Percentiles rank a stretch among this genome's conserved stretches.
Evolutionary conservation across 768 basidiomycete genomes (phyloP).

Genomic region (Phaeotremella skinneri): DNA sequence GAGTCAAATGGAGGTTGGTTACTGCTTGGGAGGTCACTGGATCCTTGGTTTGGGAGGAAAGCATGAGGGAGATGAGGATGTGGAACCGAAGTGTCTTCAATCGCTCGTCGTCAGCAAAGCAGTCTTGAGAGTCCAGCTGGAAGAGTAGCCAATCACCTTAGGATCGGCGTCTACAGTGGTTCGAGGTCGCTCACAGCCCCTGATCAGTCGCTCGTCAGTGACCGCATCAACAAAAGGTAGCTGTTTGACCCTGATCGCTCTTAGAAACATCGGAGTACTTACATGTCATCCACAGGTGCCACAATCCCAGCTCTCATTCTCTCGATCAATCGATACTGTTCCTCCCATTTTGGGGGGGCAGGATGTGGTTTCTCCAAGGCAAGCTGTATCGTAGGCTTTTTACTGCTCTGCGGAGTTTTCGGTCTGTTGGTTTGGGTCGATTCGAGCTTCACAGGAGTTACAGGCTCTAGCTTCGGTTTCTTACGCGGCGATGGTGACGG

Average conservation of each 20-base stretch:
- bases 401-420: conserved; percentile 31
- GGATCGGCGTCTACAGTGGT: conserved; percentile 29
- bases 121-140: background rate
- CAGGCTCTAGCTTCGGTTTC: conserved; percentile 1
- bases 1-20: conserved; percentile 63
- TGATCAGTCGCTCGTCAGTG: conserved; percentile 11
- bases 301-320: conserved; percentile 68
- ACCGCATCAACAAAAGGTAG: no score
- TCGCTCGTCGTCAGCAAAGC: background rate
- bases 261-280: background rate
- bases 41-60: conserved; percentile 94
- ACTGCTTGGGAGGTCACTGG: conserved; percentile 80
- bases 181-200: conserved; percentile 49
- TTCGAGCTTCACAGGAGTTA: conserved; percentile 8
- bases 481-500: conserved; percentile 24
- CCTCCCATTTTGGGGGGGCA: conserved; percentile 42
- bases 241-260: background rate
- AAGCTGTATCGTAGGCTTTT: conserved; percentile 38
- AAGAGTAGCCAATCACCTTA: conserved; percentile 20
- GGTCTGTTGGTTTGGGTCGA: background rate
- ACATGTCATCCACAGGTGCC: conserved; percentile 80
- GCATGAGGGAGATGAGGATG: conserved; percentile 87
- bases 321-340: conserved; percentile 58
- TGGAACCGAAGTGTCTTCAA: conserved; percentile 73
- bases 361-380: conserved; percentile 48